phyloP scores from a whole-genome alignment of 495 filamentous ascomycete species.

The Bacidia rubella region DNA sequence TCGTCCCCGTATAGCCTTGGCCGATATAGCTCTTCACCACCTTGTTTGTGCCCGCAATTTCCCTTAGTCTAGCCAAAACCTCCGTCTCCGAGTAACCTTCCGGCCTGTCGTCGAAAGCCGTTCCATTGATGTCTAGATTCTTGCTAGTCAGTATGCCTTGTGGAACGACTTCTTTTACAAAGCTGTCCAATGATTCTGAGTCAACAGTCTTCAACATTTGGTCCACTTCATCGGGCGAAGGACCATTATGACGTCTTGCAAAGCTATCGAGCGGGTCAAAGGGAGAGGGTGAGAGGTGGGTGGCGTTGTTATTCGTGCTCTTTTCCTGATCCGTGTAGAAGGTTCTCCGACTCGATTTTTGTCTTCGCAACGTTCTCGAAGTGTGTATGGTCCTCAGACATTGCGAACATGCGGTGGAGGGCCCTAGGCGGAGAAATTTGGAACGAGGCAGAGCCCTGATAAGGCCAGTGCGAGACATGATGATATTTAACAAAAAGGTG shows the following conservation, averaged over 20 bases:
- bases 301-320: not conserved
- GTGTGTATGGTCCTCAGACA: not conserved
- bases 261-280: slow-evolving; percentile 50
- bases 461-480: not conserved
- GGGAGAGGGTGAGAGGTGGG: slow-evolving; percentile 1
- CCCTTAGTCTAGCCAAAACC: slow-evolving; percentile 46
- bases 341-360: not conserved
- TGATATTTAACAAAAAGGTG: too few relatives aligned
- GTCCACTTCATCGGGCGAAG: slow-evolving; percentile 53
- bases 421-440: not conserved
- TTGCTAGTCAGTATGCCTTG: slow-evolving; percentile 63
- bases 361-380: not conserved
- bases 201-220: slow-evolving; percentile 74
- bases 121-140: slow-evolving; percentile 36
- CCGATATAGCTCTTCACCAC: slow-evolving; percentile 62
- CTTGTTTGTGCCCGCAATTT: slow-evolving; percentile 53
- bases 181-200: slow-evolving; percentile 67
- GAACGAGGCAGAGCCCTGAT: not conserved
- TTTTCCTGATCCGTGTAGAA: slow-evolving; percentile 1
- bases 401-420: not conserved
- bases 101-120: slow-evolving; percentile 27
- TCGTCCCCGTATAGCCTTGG: slow-evolving; percentile 75
- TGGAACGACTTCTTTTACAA: slow-evolving; percentile 78
- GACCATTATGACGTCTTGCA: slow-evolving; percentile 82
- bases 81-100: slow-evolving; percentile 54